Conservation (phyloP, 139 green algal genomes). For the Pleodorina starrii region DNA sequence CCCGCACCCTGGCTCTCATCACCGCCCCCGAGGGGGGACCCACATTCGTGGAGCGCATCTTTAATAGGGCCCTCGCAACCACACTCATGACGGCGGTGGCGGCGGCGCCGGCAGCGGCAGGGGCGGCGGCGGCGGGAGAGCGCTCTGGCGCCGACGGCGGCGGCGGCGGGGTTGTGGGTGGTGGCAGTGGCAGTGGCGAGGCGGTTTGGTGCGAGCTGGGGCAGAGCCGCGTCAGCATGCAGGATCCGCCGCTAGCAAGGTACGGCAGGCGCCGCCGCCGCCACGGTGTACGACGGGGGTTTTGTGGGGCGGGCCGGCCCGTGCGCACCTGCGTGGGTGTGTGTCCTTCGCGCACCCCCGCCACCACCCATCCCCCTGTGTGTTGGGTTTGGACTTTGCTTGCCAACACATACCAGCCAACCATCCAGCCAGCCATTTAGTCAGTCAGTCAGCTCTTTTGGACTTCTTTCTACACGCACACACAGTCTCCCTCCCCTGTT, state of each 20-base stretch:
- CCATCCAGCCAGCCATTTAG: too few species aligned
- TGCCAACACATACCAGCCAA: too few species aligned
- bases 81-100: conserved; percentile 23
- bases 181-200: neutral
- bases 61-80: conserved; percentile 33
- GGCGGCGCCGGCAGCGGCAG: neutral
- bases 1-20: conserved; percentile 30
- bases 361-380: too few species aligned
- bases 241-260: conserved; percentile 45
- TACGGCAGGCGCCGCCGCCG: neutral
- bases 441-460: too few species aligned
- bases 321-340: too few species aligned
- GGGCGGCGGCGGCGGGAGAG: neutral
- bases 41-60: conserved; percentile 43
- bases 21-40: conserved; percentile 37
- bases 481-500: too few species aligned
- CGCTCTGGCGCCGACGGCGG: neutral
- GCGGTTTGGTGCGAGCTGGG: conserved; percentile 42
- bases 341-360: too few species aligned
- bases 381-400: too few species aligned
- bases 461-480: too few species aligned
- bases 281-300: neutral
- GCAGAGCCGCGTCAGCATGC: conserved; percentile 45
- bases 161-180: neutral
- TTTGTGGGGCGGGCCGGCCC: too few species aligned